Evolutionary conservation across 2,329 filamentous ascomycete species (phyloP), one percentile per base, ranked within the genome.

Genomic region (Talaromyces rugulosus): DNA sequence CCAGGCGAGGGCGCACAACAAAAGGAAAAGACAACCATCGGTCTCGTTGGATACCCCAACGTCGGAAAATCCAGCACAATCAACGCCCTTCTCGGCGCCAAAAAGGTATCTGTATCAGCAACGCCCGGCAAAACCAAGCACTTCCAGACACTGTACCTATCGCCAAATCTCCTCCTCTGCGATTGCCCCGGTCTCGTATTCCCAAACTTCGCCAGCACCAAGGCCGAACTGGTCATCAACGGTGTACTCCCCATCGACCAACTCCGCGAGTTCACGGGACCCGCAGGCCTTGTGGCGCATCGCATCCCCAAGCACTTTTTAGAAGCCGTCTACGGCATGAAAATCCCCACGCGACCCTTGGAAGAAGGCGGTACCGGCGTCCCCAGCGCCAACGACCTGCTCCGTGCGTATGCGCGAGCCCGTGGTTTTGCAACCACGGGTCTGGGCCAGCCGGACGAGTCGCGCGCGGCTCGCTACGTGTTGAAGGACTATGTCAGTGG

Each of bases 1-100:
- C 82, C 86, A 6, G 63, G 70, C 4, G 66, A 69, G 14, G 74
- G 81, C 60, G 69, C 74, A 51, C 74, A 78, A 14, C 42, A 66
- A 44, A 81, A 79, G 63, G 78, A 82, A 59, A 97, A 96, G 76
- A 89, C 93, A 4, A 88, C 92, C 66, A 95, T 99, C 68, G 95
- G 95, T 69, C 83, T 99, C 23, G 95, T 99, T 42, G 95, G 95
- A 63, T 99, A 99, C 78, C 95, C 95, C 71, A 99, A 99, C 80
- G 95, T 99, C 66, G 95, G 95, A 79, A 99, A 99, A 80, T 99
- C 96, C 1, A 97, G 93, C 56, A 99, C 95, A 16, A 99, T 99
- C 83, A 99, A 99, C 80, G 94, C 95, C 50, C 85, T 99, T n/a
- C 93, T 98, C 62, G 96, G 96, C 57, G 89, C 95, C 60, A 99